Evolutionary conservation across 2,329 filamentous ascomycete species (phyloP).

Genomic region (Blastomyces silverae): DNA sequence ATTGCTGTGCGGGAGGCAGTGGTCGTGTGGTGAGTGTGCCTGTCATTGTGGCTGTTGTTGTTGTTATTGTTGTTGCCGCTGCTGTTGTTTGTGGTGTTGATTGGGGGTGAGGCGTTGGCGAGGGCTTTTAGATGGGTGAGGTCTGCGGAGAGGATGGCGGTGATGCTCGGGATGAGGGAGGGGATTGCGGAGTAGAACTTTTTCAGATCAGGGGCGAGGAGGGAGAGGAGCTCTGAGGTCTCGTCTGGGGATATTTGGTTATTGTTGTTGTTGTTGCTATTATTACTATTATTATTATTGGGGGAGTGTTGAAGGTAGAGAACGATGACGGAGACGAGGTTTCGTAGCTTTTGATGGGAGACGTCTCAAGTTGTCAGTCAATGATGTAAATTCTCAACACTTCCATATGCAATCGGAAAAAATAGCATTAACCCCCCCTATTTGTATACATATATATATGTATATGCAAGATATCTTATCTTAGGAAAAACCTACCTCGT

Average conservation of each 20-base stretch:
- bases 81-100: neutral
- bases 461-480: neutral
- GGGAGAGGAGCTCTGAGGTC: constrained; percentile 23
- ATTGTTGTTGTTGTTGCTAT: constrained; percentile 10
- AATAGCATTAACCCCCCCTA: neutral
- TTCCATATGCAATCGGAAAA: neutral
- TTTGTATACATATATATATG: neutral
- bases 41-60: neutral
- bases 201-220: constrained; percentile 34
- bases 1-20: neutral
- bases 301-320: constrained; percentile 32
- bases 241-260: constrained; percentile 21
- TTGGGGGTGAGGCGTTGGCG: constrained; percentile 5
- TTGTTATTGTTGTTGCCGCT: neutral
- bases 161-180: constrained; percentile 16
- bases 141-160: constrained; percentile 15
- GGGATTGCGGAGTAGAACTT: constrained; percentile 28
- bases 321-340: constrained; percentile 32
- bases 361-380: neutral
- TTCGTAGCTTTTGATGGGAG: constrained; percentile 28
- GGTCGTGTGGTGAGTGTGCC: neutral
- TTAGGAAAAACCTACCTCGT: neutral
- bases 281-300: constrained; percentile 19
- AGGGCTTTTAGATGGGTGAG: constrained; percentile 16
- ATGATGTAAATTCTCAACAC: neutral